Conservation (phyloP, 2,329 filamentous ascomycete species). For the Fusarium pseudonygamai region DNA sequence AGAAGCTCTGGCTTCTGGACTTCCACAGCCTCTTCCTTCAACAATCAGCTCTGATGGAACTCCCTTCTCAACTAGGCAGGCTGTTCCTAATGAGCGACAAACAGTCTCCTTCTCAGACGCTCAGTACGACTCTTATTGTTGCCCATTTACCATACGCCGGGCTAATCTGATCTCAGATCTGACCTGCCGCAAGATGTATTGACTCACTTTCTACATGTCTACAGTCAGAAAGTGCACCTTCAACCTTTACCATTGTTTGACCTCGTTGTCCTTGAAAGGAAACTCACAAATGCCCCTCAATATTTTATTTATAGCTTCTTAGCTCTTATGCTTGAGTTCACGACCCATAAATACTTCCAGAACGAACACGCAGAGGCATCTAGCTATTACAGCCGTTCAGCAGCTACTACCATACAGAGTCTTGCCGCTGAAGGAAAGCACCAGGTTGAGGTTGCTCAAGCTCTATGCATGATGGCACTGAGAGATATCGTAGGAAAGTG, state of each 20-base stretch:
- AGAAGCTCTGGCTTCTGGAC: rapidly evolving
- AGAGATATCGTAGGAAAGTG: background rate
- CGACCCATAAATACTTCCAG: background rate
- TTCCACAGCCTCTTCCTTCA: background rate
- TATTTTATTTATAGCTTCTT: slow-evolving; percentile 1
- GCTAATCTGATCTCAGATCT: background rate
- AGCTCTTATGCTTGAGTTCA: background rate
- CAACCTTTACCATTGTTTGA: slow-evolving; percentile 11
- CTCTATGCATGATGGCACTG: background rate
- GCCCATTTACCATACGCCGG: rapidly evolving
- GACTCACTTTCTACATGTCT: background rate
- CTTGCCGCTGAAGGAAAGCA: slow-evolving; percentile 2
- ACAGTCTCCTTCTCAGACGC: background rate
- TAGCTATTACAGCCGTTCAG: background rate
- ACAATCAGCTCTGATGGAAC: no score
- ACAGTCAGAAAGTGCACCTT: background rate
- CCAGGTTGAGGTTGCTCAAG: background rate
- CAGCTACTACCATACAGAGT: background rate
- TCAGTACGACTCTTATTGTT: background rate
- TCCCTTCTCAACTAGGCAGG: no score
- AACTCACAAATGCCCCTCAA: background rate
- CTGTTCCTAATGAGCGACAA: background rate
- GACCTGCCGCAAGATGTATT: background rate
- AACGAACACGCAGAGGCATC: background rate
- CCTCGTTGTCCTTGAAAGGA: background rate